Base-by-base conservation (phyloP, 2,329 filamentous ascomycete species). In the Mycosphaerella sp. region DNA sequence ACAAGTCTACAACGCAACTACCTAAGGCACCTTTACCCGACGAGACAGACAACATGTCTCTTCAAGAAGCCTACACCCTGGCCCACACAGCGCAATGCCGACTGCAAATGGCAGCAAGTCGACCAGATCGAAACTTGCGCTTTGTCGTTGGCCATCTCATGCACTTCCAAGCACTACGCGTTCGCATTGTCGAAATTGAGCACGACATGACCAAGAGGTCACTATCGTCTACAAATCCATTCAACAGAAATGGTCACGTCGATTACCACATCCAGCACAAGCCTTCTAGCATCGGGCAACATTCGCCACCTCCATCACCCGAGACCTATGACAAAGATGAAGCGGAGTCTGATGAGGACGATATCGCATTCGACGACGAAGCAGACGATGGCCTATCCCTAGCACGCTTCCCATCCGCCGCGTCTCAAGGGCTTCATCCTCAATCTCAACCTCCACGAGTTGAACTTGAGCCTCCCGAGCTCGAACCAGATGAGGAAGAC, bases 121-220 rank as follows among this genome's bases (percentile, higher is more conserved):
- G 64, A 14, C 66, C 66, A 5, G 66, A 70, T 45, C 65, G 68
- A 43, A 64, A 68, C 51, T 57, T 68, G n/a, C 62, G 68, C 36
- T 69, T 66, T 47, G 61, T 70, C 17, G 66, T 70, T 45, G 68
- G 68, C 46, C 68, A 70, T 47, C 61, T 69, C 8, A 65, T 68
- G 62, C 63, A 66, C 58, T 68, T 69, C 51, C 66, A 70, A 51
- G 59, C 62, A 6, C 54, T 70, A 3, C 65, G 66, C 17, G 57
- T 70, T 1, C 65, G 66, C 23, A 67, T 70, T n/a, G 65, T 69
- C 39, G 63, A 69, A 45, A 69, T 70, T 38, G 68, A 70, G 51
- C 66, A 68, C 56, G 62, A 65, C 45, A 62, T 67, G 32, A 59
- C 61, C 42, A 61, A 59, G 17, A 55, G 48, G 11, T 49, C 62